Conservation (phyloP, 2,329 filamentous ascomycete genomes). For the Magnaporthiopsis rhizophila region DNA sequence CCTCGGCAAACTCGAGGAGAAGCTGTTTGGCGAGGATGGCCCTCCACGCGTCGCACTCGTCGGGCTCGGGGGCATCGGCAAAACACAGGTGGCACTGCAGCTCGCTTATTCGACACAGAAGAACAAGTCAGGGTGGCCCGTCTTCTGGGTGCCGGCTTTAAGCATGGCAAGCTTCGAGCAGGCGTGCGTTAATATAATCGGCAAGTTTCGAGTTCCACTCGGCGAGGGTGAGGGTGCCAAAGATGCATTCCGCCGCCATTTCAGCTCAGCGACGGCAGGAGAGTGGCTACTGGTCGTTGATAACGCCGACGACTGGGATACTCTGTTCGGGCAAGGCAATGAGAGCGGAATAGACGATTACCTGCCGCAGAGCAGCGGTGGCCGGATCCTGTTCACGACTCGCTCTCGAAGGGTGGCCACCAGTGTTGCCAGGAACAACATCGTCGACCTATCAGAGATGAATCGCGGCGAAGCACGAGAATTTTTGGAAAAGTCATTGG, state of each 20-base stretch:
- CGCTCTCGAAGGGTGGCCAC: constrained; percentile 6
- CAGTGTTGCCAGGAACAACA: constrained; percentile 4
- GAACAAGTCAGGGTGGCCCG: constrained; percentile 23
- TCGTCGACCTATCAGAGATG: constrained; percentile 8
- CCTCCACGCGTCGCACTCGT: constrained; percentile 2
- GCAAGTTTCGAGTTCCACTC: constrained; percentile 24
- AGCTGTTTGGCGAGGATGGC: constrained; percentile 5
- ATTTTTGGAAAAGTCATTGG: constrained; percentile 1
- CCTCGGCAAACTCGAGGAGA: constrained; percentile 17
- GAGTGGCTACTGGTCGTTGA: constrained; percentile 19
- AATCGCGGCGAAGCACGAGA: background rate
- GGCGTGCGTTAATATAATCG: constrained; percentile 25
- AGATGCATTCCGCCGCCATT: constrained; percentile 9
- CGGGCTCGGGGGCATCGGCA: constrained; percentile 29
- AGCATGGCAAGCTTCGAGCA: constrained; percentile 28
- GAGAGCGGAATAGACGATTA: constrained; percentile 3
- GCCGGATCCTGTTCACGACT: constrained; percentile 10
- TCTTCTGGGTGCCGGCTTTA: constrained; percentile 34
- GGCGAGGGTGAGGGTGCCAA: constrained; percentile 19
- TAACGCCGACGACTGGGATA: constrained; percentile 16
- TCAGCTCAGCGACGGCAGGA: constrained; percentile 14
- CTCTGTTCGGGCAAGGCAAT: constrained; percentile 2
- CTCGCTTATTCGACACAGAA: constrained; percentile 27
- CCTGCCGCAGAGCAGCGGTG: constrained; percentile 7
- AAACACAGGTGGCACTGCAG: constrained; percentile 29